These are phyloP conservation scores for Paecilomyces formosus DNA, from an alignment of 2,329 filamentous ascomycete species.

Conservation along the genomic window DNA sequence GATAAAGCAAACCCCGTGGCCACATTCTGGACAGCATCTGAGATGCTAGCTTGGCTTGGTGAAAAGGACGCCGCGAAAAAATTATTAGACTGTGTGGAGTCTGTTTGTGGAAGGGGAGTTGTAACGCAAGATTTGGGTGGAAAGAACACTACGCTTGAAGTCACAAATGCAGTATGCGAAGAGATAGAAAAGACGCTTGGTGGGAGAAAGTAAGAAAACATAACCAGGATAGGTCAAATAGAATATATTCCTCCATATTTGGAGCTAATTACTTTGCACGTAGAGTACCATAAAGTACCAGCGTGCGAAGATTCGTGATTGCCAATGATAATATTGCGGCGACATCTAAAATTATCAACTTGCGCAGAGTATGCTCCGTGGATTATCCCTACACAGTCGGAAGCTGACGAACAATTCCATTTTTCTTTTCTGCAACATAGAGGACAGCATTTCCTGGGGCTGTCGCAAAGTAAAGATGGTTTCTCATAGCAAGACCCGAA, in stretches of 20 bases:
- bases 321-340: too few relatives aligned
- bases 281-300: too few relatives aligned
- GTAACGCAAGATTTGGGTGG: conserved; percentile 56
- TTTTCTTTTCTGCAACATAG: too few relatives aligned
- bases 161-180: conserved; percentile 4
- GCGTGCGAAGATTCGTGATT: too few relatives aligned
- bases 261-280: too few relatives aligned
- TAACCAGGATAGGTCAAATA: not conserved
- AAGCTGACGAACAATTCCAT: too few relatives aligned
- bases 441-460: too few relatives aligned
- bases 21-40: conserved; percentile 63
- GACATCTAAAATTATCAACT: too few relatives aligned
- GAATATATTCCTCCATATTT: not conserved
- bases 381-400: too few relatives aligned
- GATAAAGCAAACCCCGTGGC: conserved; percentile 53
- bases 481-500: too few relatives aligned
- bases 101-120: conserved; percentile 49
- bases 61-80: conserved; percentile 49
- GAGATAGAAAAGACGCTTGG: conserved; percentile 3
- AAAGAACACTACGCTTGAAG: conserved; percentile 20
- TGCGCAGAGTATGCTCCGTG: too few relatives aligned
- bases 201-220: not conserved
- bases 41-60: conserved; percentile 61
- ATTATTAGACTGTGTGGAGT: conserved; percentile 54
- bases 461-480: too few relatives aligned